Evolutionary conservation across 495 filamentous ascomycete species (phyloP).

Genomic region (Tuber indicum): DNA sequence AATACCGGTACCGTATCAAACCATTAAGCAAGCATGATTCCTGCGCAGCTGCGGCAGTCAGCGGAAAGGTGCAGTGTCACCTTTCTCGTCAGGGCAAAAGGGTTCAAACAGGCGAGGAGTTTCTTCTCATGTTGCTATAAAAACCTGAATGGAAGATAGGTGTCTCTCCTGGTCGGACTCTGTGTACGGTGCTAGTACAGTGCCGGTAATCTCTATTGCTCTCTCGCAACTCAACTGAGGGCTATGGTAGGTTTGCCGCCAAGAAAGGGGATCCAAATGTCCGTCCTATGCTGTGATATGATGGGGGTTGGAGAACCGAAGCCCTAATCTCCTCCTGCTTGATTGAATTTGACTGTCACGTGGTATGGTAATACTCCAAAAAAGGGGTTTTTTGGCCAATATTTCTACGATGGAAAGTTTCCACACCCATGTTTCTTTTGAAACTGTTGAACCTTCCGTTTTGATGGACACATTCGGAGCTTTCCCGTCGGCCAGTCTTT

Average conservation of each 20-base stretch:
- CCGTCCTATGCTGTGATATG: neutral
- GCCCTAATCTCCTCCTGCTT: neutral
- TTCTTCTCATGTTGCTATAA: neutral
- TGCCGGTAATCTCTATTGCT: neutral
- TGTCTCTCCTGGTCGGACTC: no score
- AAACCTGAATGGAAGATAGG: neutral
- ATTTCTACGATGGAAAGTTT: neutral
- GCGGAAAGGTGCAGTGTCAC: neutral
- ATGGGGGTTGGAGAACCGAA: neutral
- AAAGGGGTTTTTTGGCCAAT: neutral
- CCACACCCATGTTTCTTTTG: neutral
- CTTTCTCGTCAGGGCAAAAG: neutral
- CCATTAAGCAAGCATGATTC: neutral
- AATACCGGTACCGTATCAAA: neutral
- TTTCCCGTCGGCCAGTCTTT: neutral
- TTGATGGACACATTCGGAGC: neutral
- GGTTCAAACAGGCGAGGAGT: neutral
- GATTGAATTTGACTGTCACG: neutral
- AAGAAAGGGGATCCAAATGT: neutral
- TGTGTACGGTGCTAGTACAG: neutral
- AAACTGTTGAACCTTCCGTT: neutral
- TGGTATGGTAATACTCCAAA: neutral
- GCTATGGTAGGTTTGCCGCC: neutral
- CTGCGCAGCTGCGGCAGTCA: neutral
- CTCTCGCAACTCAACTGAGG: neutral